phyloP scores from a whole-genome alignment of 176 grass and related monocot genomes.

The Eleusine indica region DNA sequence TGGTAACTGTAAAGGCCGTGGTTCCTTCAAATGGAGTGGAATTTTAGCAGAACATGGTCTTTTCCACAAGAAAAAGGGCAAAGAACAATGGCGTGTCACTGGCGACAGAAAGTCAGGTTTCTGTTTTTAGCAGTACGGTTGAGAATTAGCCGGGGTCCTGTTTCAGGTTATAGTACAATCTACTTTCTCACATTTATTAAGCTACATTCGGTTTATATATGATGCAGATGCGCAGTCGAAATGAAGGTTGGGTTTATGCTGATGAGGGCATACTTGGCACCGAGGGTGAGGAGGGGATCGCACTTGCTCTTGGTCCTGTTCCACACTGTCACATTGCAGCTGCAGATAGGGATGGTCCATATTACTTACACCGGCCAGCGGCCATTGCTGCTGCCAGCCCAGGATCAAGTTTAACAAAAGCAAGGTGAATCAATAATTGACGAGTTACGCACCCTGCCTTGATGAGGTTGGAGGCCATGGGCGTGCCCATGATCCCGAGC shows the following conservation, averaged over 20 bases:
- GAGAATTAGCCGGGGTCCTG: not conserved
- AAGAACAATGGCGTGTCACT: not conserved
- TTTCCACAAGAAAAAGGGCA: constrained; percentile 13
- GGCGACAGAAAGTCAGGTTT: not conserved
- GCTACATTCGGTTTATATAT: no score
- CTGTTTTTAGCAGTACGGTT: not conserved
- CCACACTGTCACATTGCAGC: constrained; percentile 87
- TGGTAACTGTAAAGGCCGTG: not conserved
- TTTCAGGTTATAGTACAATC: not conserved
- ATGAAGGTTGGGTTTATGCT: not conserved
- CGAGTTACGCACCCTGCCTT: constrained; percentile 51
- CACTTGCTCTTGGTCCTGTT: constrained; percentile 93
- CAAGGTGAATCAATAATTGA: not conserved
- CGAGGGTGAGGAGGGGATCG: constrained; percentile 69
- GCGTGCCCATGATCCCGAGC: constrained; percentile 76
- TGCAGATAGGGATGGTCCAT: constrained; percentile 6
- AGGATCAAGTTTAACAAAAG: not conserved
- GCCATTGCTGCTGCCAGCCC: not conserved
- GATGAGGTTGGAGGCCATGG: constrained; percentile 84
- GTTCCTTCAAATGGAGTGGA: not conserved
- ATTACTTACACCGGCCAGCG: not conserved
- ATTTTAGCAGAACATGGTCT: constrained; percentile 4
- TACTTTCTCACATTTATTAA: no score
- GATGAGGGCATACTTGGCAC: constrained; percentile 58
- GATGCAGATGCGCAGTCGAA: no score